phyloP scores from a whole-genome alignment of 768 basidiomycete genomes.

The Floccularia luteovirens region DNA sequence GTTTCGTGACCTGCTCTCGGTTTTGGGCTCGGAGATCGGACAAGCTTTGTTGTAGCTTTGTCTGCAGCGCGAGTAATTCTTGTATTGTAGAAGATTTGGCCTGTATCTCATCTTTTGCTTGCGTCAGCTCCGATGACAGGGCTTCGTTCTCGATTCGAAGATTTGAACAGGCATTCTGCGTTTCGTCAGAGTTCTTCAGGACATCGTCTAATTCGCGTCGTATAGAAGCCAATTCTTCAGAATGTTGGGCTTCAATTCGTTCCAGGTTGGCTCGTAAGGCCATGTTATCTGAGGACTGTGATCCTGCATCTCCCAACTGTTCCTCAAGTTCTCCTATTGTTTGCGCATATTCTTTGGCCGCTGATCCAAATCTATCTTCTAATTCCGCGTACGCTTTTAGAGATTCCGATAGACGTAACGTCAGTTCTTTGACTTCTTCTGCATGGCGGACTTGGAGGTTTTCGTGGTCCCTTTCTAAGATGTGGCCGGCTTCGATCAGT shows the following conservation, averaged over 20 bases:
- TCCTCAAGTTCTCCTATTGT: constrained; percentile 13
- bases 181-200: neutral
- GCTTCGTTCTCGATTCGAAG: neutral
- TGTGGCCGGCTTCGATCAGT: constrained; percentile 22
- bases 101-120: constrained; percentile 17
- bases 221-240: constrained; percentile 12
- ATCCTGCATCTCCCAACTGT: constrained; percentile 8
- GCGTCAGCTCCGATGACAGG: neutral
- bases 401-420: constrained; percentile 25
- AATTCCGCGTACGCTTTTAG: constrained; percentile 25
- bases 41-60: constrained; percentile 24
- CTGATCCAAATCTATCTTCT: constrained; percentile 21
- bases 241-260: constrained; percentile 2
- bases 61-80: constrained; percentile 24
- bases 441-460: constrained; percentile 26
- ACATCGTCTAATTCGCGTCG: constrained; percentile 1
- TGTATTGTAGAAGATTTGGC: constrained; percentile 12
- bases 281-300: neutral
- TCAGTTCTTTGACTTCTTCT: constrained; percentile 26
- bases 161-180: neutral
- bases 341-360: constrained; percentile 12
- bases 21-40: constrained; percentile 2
- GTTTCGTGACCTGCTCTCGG: constrained; percentile 14
- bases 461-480: constrained; percentile 17
- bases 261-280: constrained; percentile 1